These are phyloP conservation scores for Aegilops longissima DNA, from an alignment of 176 grass and related monocot species.

Conservation along the genomic window DNA sequence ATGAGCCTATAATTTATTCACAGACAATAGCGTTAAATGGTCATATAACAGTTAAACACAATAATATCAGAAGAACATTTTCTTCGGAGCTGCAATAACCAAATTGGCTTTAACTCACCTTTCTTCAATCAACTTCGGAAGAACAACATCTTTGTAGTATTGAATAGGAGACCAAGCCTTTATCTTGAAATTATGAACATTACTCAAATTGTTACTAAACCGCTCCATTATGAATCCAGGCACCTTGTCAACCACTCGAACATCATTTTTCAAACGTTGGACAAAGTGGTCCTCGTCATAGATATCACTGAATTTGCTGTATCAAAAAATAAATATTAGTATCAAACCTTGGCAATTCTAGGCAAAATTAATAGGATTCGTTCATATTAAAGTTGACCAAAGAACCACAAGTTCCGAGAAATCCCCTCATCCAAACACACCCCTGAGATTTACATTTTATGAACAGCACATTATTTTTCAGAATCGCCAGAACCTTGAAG, in stretches of 20 bases:
- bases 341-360: background rate
- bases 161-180: conserved; percentile 90
- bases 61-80: conserved; percentile 1
- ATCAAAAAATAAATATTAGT: conserved; percentile 22
- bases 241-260: conserved; percentile 78
- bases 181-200: conserved; percentile 97
- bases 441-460: background rate
- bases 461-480: background rate
- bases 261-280: conserved; percentile 77
- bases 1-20: conserved; percentile 66
- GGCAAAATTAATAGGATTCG: background rate
- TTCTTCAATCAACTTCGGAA: conserved; percentile 91
- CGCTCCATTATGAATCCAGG: conserved; percentile 92
- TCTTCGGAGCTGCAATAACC: conserved; percentile 11
- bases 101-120: conserved; percentile 55
- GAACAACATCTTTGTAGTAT: conserved; percentile 82
- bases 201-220: conserved; percentile 92
- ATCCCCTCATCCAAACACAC: background rate
- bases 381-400: background rate
- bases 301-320: conserved; percentile 97
- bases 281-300: conserved; percentile 91
- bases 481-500: background rate
- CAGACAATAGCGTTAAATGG: background rate
- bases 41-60: conserved; percentile 8
- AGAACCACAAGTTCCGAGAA: background rate